Evolutionary conservation across 306 rosid genomes (phyloP).

Genomic region (Glycine latifolia): DNA sequence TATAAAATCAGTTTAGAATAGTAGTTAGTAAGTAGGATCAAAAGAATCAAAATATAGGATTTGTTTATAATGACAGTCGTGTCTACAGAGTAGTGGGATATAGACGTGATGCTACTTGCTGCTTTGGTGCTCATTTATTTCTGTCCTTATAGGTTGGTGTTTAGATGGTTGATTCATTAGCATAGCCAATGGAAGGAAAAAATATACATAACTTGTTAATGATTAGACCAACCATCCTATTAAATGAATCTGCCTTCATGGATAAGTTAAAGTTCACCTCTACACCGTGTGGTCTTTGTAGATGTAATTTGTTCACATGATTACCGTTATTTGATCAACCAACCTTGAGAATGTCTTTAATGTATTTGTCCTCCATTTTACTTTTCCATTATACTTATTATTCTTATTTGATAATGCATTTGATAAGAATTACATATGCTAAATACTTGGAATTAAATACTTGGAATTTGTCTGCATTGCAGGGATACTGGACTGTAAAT

Average conservation of each 20-base stretch:
- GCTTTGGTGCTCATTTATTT: conserved; percentile 25
- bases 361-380: conserved; percentile 2
- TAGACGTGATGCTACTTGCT: not conserved
- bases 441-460: conserved; percentile 3
- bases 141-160: conserved; percentile 6
- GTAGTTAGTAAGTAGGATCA: not conserved
- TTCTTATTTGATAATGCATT: conserved; percentile 21
- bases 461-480: conserved; percentile 46
- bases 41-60: conserved; percentile 18
- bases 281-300: not conserved
- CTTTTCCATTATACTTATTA: not conserved
- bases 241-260: not conserved
- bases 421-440: not conserved
- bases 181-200: not conserved
- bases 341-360: not conserved
- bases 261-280: not conserved
- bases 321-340: conserved; percentile 32
- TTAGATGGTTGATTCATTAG: conserved; percentile 28
- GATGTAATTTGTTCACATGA: conserved; percentile 18
- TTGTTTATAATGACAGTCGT: conserved; percentile 18
- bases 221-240: not conserved
- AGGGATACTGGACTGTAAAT: conserved; percentile 94
- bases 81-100: conserved; percentile 3
- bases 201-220: not conserved
- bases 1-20: not conserved